Evolutionary conservation across 1,284 basidiomycete species (phyloP), one percentile per base, ranked within the genome.

Genomic region (Leccinum cinnamomeum): DNA sequence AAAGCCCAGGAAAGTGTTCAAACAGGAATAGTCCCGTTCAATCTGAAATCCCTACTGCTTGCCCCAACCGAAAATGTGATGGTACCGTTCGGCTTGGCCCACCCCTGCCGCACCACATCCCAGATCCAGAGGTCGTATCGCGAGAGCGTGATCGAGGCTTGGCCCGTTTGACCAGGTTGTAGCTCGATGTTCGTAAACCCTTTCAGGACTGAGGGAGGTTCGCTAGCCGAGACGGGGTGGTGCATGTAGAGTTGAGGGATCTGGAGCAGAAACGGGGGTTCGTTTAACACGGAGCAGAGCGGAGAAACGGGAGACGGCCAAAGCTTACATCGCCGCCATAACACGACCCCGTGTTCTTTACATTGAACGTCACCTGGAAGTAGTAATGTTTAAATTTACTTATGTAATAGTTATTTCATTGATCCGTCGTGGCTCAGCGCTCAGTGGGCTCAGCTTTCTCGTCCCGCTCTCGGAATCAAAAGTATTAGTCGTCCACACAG

Each of bases 191-290:
- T 78, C 16, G 83, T 84, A 74, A 91, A 91, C 5, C 89, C 89
- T 68, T 82, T 85, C 37, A 91, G 76, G 57, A 89, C 69, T 8
- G 81, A 82, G 0, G 89, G 89, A 2, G 88, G 87, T 62, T 86
- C 83, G 16, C 78, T 78, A 2, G 86, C 79, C 0, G 81, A 84
- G 0, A 78, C 61, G 0, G 87, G 85, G 70, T 85, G 83, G 67
- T 84, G 80, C 12, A 89, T 59, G 73, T 90, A 91, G 5, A 90
- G 72, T 73, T 90, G 88, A 1, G 86, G 84, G 14, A 84, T 80
- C 83, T 87, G 56, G 0, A 53, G n/a, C n/a, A 44, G 5, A 46
- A 46, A 18, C 18, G 18, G 44, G 10, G n/a, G 44, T 2, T 18
- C 18, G 44, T 46, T 46, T 53, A 12, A 46, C 18, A n/a, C 20